Base-by-base conservation (phyloP, 164 flowering plant species). In the Berberis thunbergii region DNA sequence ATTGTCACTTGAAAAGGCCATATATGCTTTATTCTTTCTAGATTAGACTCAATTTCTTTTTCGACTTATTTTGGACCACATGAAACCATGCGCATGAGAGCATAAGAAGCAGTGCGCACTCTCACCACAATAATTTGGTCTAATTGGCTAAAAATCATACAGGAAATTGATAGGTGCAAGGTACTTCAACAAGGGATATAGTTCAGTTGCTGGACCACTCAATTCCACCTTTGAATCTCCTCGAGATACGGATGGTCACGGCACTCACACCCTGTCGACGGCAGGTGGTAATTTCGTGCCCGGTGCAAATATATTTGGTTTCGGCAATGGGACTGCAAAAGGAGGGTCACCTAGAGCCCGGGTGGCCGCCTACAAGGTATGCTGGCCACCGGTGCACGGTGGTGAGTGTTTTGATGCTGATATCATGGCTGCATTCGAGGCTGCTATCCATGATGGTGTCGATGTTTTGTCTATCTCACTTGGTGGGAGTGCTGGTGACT, bases 141-240 rank as follows among this genome's bases (percentile, higher is more conserved):
- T 4, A 41, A 1, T 40, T 57, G 9, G 9, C 7, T 48, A 4
- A 8, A n/a, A 10, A 50, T 41, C 12, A 26, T 49, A 41, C 11
- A 80, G 96, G 80, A 89, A 89, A 73, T 75, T 89, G 12, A 83
- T 89, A 41, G 96, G 96, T 64, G 90, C 84, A 7, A 79, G 83
- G 70, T 85, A 77, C 77, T 85, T 85, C 67, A 78, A 70, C 79
- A 80, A 80, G 63, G 90, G 87, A 0, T 82, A 76, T 61, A 60
- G 41, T 3, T 66, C 80, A 4, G 59, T 7, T 2, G 76, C 40
- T 0, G 77, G 77, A 2, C 2, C 49, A 0, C 62, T 61, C 50
- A 49, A 71, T 41, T 4, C 45, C 39, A 9, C 71, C 6, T 66
- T 59, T 41, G 0, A 41, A 26, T 70, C 81, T 0, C 72, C 83